Base-by-base conservation (phyloP, 805 yeast genomes). In the Torulaspora gathmanii region DNA sequence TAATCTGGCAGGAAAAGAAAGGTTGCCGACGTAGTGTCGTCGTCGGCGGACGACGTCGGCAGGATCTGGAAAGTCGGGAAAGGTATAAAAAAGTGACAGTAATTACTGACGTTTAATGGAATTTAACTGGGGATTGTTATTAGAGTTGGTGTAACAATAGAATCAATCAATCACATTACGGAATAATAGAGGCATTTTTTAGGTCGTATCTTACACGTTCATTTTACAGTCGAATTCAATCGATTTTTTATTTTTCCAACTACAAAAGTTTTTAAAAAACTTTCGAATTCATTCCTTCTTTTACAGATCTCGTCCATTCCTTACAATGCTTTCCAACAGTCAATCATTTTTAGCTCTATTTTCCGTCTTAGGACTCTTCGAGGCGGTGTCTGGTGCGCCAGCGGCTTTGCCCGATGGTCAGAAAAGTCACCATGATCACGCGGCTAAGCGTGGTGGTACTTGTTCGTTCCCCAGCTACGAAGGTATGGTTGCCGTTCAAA, bases 401-500 rank as follows among this genome's bases (percentile, higher is more conserved):
- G 60, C 63, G 22, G 55, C 51, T 8, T 19, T 34, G 35, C 43
- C 39, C 8, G 40, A 47, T n/a, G 51, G 44, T 20, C 46, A 49
- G 20, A 42, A 46, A 26, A 64, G 55, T 39, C 52, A 53, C 17
- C 57, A 55, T 15, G 55, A 58, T 22, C 51, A 47, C 29, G 46
- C 37, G 9, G 54, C 48, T 12, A 61, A 60, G 41, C 51, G 60
- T 42, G 58, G 65, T 45, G 73, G 77, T 33, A 64, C 69, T 17
- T 87, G 95, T 67, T 53, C 75, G 3, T 86, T 88, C 69, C 95
- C 95, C 28, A 52, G 73, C 19, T 70, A 75, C 55, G 71, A 71
- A 20, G 89, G 88, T 7, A 72, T 89, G 56, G 91, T 88, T 13
- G 70, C 81, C 2, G 83, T 87, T 40, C 80, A 87, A 41, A 69